Evolutionary conservation across 1,284 basidiomycete species (phyloP), one percentile per base, ranked within the genome.

Genomic region (Pyrrhoderma lamaoense): DNA sequence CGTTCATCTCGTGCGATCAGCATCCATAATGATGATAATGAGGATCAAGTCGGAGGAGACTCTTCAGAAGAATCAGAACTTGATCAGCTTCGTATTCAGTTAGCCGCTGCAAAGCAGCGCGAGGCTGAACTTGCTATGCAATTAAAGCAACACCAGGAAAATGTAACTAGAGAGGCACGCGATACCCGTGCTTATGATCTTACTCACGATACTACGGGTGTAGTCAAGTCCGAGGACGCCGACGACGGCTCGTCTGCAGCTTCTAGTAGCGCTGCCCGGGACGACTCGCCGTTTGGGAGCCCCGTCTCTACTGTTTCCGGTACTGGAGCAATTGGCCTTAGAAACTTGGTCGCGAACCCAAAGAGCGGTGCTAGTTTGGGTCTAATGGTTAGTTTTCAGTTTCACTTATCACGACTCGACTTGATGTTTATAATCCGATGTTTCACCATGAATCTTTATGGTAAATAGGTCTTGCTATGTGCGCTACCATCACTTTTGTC

Each of bases 401-500:
- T 48, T 45, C 27, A 31, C 22, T 53, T 59, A n/a, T 18, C 61
- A 58, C 49, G n/a, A 5, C 42, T 51, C 59, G n/a, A n/a, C n/a
- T n/a, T n/a, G n/a, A n/a, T n/a, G n/a, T n/a, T n/a, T n/a, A n/a
- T n/a, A n/a, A n/a, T n/a, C n/a, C n/a, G n/a, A n/a, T n/a, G n/a
- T n/a, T n/a, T n/a, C n/a, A n/a, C n/a, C n/a, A n/a, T n/a, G n/a
- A n/a, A n/a, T n/a, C n/a, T 46, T 54, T 51, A 56, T 56, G 45
- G 53, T 56, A 45, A 8, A 31, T 69, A 85, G 77, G 82, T 83
- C 53, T 72, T 86, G 42, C 71, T 85, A 45, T 85, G 82, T 58
- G 82, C 83, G 3, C 72, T 89, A 37, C 86, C 86, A 13, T 77
- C 80, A n/a, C 73, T 88, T 47, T 73, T 88, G 46, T 81, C 83